Conservation (phyloP, 1,284 basidiomycete genomes). For the Cerioporus squamosus region DNA sequence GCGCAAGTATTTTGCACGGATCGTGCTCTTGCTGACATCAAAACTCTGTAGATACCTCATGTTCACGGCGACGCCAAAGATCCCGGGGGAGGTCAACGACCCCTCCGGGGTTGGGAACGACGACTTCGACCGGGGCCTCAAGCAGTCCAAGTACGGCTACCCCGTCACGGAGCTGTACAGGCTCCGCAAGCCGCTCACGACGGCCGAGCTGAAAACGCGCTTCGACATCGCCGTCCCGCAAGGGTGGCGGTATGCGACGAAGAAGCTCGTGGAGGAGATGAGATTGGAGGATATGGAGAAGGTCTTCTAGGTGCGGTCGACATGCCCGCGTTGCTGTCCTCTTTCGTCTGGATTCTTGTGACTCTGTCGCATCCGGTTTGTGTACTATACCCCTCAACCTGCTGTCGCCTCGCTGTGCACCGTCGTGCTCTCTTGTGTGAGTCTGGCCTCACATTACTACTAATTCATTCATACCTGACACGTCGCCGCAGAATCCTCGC, state of each 20-base stretch:
- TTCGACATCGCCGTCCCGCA: conserved; percentile 34
- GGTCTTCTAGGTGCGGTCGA: conserved; percentile 8
- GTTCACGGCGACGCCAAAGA: conserved; percentile 32
- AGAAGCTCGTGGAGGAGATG: conserved; percentile 30
- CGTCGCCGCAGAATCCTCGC: too few relatives aligned
- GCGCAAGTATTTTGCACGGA: too few relatives aligned
- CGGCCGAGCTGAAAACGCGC: conserved; percentile 27
- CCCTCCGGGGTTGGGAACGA: conserved; percentile 38
- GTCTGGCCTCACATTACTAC: too few relatives aligned
- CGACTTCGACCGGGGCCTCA: conserved; percentile 37
- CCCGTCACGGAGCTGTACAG: conserved; percentile 34
- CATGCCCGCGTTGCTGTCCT: not conserved
- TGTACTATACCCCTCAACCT: not conserved
- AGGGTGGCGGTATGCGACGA: conserved; percentile 35
- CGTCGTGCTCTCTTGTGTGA: too few relatives aligned
- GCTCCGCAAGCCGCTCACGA: conserved; percentile 29
- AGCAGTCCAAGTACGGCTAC: conserved; percentile 37
- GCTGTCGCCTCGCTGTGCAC: too few relatives aligned
- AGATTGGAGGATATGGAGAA: conserved; percentile 23
- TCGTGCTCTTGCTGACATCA: too few relatives aligned
- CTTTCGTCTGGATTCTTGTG: not conserved
- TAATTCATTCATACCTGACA: too few relatives aligned
- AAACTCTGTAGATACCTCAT: conserved; percentile 30
- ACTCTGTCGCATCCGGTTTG: not conserved
- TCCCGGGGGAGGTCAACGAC: conserved; percentile 37